Base-by-base conservation (phyloP, 169 alveolate species). In the Babesia bovis region DNA sequence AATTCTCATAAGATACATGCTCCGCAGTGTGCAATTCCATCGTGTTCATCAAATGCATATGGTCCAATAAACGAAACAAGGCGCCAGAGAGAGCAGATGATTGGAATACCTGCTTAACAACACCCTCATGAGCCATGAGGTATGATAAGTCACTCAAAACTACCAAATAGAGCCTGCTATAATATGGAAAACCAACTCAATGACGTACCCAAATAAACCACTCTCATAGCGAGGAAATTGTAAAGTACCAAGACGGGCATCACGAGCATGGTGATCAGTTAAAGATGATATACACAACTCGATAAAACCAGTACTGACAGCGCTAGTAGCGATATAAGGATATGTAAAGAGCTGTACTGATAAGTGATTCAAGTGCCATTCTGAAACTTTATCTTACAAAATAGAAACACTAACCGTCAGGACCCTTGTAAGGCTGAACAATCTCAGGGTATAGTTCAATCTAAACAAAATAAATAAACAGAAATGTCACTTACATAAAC, bases 311-410 rank as follows among this genome's bases (percentile, higher is more conserved):
- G 44, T 26, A 5, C 44, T 41, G 1, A 71, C 21, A 30, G 61
- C 66, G 23, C 53, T 32, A n/a, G 33, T 26, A 19, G 88, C 88
- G 28, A 81, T 71, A 23, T 41, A 4, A 15, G 83, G 52, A 45
- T 70, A 69, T 6, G 88, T 81, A 40, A 81, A 81, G 10, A 81
- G 56, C 59, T 81, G 88, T 23, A 81, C 88, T n/a, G 88, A 81
- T 13, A 81, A 52, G 58, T 81, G 38, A 58, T 67, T 66, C 55
- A 81, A 33, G 42, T 71, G 83, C 82, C 82, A 78, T 17, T 78
- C 85, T 77, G 66, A 12, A 42, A 30, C 1, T 19, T 3, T 0
- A 21, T 57, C 13, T 19, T n/a, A 25, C 10, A 5, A 23, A 19
- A 41, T 6, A 2, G 21, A 12, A n/a, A 6, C 32, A 41, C 67